These are phyloP conservation scores for Protomyces inouyei DNA, from an alignment of 1,139 yeast genomes.

Conservation along the genomic window DNA sequence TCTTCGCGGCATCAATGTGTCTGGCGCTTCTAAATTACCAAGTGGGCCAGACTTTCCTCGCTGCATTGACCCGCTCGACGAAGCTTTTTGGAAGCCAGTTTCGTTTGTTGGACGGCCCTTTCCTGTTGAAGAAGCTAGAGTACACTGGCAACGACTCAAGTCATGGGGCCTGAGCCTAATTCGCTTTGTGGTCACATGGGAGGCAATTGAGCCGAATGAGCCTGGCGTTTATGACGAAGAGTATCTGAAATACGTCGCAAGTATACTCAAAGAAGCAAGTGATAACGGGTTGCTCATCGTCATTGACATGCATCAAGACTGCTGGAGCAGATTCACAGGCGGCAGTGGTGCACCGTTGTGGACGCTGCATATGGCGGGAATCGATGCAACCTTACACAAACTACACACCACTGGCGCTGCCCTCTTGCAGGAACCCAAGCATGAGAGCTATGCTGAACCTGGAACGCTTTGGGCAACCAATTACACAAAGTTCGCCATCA, in stretches of 20 bases:
- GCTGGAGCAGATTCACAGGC: conserved; percentile 83
- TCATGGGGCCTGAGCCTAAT: conserved; percentile 78
- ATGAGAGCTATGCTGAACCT: conserved; percentile 49
- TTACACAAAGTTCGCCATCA: conserved; percentile 67
- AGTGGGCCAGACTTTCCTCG: background rate
- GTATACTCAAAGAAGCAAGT: conserved; percentile 55
- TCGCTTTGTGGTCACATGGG: conserved; percentile 81
- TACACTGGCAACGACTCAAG: conserved; percentile 64
- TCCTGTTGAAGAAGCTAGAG: conserved; percentile 63
- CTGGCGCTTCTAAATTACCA: conserved; percentile 22
- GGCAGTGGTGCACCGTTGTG: conserved; percentile 95
- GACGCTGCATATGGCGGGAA: conserved; percentile 90
- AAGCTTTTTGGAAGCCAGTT: conserved; percentile 58
- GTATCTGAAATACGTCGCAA: conserved; percentile 63
- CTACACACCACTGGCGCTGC: conserved; percentile 71
- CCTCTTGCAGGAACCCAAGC: conserved; percentile 53
- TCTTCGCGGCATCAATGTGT: conserved; percentile 23
- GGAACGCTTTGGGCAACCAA: conserved; percentile 95
- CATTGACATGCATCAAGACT: conserved; percentile 84
- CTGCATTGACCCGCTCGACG: conserved; percentile 29
- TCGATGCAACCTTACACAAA: conserved; percentile 65
- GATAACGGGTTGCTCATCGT: conserved; percentile 69
- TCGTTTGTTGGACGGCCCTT: conserved; percentile 82
- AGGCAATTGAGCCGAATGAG: conserved; percentile 81
- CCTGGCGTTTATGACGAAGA: conserved; percentile 80